Evolutionary conservation across 2,329 filamentous ascomycete species (phyloP).

Genomic region (Hypoxylon sp.): DNA sequence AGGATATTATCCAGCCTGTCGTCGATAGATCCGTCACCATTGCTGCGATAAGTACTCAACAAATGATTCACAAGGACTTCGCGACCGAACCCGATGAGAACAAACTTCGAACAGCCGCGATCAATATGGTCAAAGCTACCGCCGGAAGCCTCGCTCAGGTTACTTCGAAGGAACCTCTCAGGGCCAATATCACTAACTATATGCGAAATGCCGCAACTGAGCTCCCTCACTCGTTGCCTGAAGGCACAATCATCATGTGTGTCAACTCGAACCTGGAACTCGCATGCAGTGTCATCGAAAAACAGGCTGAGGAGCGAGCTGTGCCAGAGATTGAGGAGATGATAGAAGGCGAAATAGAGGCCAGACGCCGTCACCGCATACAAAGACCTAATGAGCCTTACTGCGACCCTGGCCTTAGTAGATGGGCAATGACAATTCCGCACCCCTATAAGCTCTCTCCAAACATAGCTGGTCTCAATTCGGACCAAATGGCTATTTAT

Average conservation of each 20-base stretch:
- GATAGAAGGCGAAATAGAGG: constrained; percentile 83
- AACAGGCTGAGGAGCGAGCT: constrained; percentile 93
- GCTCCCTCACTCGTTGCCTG: constrained; percentile 85
- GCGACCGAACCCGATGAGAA: constrained; percentile 92
- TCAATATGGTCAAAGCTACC: constrained; percentile 94
- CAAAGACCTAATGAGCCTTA: constrained; percentile 86
- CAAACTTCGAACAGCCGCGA: constrained; percentile 84
- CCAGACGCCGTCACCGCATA: constrained; percentile 79
- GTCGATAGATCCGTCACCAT: constrained; percentile 98
- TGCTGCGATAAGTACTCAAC: constrained; percentile 93
- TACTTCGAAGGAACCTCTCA: constrained; percentile 96
- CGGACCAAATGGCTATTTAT: constrained; percentile 94
- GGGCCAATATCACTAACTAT: constrained; percentile 97
- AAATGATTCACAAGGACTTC: constrained; percentile 97
- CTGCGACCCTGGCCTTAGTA: constrained; percentile 82
- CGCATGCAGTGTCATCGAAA: constrained; percentile 93
- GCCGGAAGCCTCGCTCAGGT: constrained; percentile 94
- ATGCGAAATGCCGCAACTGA: constrained; percentile 78
- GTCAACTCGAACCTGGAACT: constrained; percentile 97
- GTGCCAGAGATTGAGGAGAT: constrained; percentile 95
- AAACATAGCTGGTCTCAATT: constrained; percentile 77
- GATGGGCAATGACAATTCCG: constrained; percentile 94
- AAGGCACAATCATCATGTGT: constrained; percentile 97
- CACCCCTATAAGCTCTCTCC: constrained; percentile 91
- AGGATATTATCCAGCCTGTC: constrained; percentile 97